Evolutionary conservation across 306 rosid genomes (phyloP).

Genomic region (Inga oerstediana): DNA sequence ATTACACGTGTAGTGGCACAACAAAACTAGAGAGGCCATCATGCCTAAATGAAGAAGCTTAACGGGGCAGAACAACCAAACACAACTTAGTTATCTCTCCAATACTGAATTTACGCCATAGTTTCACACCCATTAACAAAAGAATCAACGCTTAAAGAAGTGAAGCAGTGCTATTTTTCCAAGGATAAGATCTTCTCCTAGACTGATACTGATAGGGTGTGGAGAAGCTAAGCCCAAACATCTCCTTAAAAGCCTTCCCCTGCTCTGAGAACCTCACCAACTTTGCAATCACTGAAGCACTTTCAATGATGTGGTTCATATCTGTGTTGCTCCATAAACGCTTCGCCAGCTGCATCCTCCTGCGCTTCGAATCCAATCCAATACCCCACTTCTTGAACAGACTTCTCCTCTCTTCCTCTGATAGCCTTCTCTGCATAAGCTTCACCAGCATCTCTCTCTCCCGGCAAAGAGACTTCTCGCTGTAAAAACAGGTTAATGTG

Average conservation of each 20-base stretch:
- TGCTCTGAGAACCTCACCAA: conserved; percentile 76
- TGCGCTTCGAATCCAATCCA: conserved; percentile 75
- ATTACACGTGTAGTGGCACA: conserved; percentile 18
- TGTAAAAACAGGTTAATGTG: conserved; percentile 34
- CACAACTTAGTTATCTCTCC: not conserved
- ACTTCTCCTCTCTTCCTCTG: conserved; percentile 66
- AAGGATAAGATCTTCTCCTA: conserved; percentile 59
- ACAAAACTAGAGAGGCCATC: not conserved
- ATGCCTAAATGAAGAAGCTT: not conserved
- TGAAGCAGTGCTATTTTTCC: conserved; percentile 66
- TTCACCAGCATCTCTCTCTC: conserved; percentile 79
- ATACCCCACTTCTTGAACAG: conserved; percentile 80
- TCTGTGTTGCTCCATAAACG: conserved; percentile 71
- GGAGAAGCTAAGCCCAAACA: conserved; percentile 94
- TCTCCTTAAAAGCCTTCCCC: conserved; percentile 85
- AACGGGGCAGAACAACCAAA: conserved; percentile 11
- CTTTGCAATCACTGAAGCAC: conserved; percentile 83
- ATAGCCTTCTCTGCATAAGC: conserved; percentile 79
- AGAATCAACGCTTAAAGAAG: conserved; percentile 36
- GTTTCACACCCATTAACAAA: conserved; percentile 13
- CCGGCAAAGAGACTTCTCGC: conserved; percentile 65
- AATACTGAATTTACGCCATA: not conserved
- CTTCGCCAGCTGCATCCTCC: conserved; percentile 80
- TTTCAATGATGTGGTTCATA: conserved; percentile 64
- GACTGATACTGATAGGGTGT: conserved; percentile 56